These are phyloP conservation scores for Penicillium sp. DNA, from an alignment of 2,329 filamentous ascomycete genomes.

Conservation along the genomic window DNA sequence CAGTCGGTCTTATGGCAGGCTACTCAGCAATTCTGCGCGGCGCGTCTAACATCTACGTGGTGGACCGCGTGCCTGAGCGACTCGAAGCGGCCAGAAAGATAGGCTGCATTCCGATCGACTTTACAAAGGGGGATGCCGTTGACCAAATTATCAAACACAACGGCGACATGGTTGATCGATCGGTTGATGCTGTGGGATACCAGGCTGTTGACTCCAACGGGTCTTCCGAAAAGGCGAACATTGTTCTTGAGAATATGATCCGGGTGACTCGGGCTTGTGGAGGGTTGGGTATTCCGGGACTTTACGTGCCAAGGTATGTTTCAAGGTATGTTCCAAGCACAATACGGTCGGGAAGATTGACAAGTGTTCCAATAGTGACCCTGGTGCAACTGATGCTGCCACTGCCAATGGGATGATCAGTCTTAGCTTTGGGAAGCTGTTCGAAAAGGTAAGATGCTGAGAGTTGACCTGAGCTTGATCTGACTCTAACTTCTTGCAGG, in stretches of 20 bases:
- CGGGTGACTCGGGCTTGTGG: conserved; percentile 62
- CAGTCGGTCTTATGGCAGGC: conserved; percentile 66
- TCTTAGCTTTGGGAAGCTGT: conserved; percentile 66
- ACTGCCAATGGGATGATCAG: conserved; percentile 64
- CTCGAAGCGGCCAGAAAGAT: conserved; percentile 62
- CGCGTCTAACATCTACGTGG: conserved; percentile 61
- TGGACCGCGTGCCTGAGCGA: conserved; percentile 63
- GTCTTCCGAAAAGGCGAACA: conserved; percentile 61
- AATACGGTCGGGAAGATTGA: background rate
- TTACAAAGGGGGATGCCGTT: conserved; percentile 56
- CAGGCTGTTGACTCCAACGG: conserved; percentile 60
- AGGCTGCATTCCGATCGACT: conserved; percentile 61
- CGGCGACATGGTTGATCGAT: conserved; percentile 62
- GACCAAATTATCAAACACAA: conserved; percentile 62
- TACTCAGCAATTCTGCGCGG: conserved; percentile 63
- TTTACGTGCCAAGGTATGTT: conserved; percentile 47
- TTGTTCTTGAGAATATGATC: conserved; percentile 65
- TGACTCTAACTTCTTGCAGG: conserved; percentile 40
- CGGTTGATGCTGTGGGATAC: conserved; percentile 67
- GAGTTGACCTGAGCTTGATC: too few species aligned
- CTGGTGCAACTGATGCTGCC: conserved; percentile 62
- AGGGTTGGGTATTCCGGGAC: conserved; percentile 61
- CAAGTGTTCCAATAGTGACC: conserved; percentile 42
- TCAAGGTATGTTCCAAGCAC: too few species aligned
- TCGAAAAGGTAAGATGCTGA: conserved; percentile 64